Base-by-base conservation (phyloP, 1,284 basidiomycete genomes). In the Irpex lacteus region DNA sequence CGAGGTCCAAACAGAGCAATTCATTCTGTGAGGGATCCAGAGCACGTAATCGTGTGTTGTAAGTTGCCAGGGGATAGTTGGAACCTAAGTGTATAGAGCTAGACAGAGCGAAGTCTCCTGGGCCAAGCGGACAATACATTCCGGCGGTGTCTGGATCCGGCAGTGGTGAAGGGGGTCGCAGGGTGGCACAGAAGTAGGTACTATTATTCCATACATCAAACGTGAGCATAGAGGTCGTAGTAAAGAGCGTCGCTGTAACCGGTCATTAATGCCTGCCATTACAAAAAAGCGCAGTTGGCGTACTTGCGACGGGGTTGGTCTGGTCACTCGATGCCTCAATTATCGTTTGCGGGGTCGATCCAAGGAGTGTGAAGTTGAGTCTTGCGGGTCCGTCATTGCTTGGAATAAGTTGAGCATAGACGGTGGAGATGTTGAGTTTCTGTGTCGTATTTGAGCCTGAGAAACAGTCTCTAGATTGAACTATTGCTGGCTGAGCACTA, bases 1-100 rank as follows among this genome's bases (percentile, higher is more conserved):
- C 75, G 26, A 98, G 79, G 69, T 93, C 88, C 60, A 97, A 72
- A 75, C 97, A 99, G 1, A 94, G 80, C 37, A 98, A 82, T 68
- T 95, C 92, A 40, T 85, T 74, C 77, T 87, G 73, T 78, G 85
- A 88, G 0, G 95, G 90, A 77, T 99, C 97, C 50, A 98, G 91
- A 15, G 96, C 90, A 50, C 92, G 89, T 37, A 99, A 78, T 34
- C 89, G 87, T 1, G 96, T 98, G 68, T 86, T 86, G 59, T 97
- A 82, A 0, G 95, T 96, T 5, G 91, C 91, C 44, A 98, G 81
- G 19, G 88, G 86, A 73, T 93, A 93, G 61, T 85, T 81, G 53
- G 82, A 74, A 56, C 84, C 83, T 72, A 95, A 86, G 0, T 90
- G 91, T 52, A 96, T 84, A 7, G 85, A 82, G 7, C 94, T 81